phyloP scores from a whole-genome alignment of 805 yeast genomes.

The Cyberlindnera euphorbiae region DNA sequence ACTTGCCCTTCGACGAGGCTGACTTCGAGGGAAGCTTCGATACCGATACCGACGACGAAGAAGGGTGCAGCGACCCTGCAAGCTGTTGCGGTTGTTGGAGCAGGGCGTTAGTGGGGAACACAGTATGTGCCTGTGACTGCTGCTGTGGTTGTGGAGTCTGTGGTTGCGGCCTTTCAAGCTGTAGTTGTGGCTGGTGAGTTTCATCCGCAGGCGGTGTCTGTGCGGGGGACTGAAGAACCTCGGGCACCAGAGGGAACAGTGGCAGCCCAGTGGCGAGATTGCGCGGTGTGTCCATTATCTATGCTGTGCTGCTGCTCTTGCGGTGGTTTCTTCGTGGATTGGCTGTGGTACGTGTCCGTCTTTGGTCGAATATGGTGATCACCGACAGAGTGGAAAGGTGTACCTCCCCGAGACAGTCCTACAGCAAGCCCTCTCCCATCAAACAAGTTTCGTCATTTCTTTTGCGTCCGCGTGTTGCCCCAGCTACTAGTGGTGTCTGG shows the following conservation, averaged over 20 bases:
- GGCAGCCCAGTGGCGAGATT: constrained; percentile 8
- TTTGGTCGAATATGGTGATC: too few relatives aligned
- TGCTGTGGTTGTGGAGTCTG: too few relatives aligned
- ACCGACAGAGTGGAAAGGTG: too few relatives aligned
- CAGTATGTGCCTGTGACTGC: not conserved
- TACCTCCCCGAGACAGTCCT: too few relatives aligned
- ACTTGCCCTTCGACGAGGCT: constrained; percentile 53
- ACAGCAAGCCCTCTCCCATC: too few relatives aligned
- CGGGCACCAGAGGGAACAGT: constrained; percentile 10
- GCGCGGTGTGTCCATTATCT: constrained; percentile 5
- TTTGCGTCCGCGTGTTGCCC: not conserved
- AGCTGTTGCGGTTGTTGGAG: constrained; percentile 2
- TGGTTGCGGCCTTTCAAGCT: not conserved
- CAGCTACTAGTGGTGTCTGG: not conserved
- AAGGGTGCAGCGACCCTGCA: constrained; percentile 3
- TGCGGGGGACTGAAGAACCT: constrained; percentile 9
- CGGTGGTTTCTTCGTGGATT: not conserved
- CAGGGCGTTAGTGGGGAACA: not conserved
- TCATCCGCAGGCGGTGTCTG: constrained; percentile 5
- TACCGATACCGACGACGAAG: constrained; percentile 9
- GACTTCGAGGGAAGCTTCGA: constrained; percentile 27
- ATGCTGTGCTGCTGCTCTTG: too few relatives aligned
- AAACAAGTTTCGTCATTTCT: not conserved
- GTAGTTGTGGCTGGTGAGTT: not conserved
- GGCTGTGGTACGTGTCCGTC: too few relatives aligned